Evolutionary conservation across 805 yeast genomes (phyloP), one percentile per base, ranked within the genome.

Genomic region (Cyberlindnera bimundalis): DNA sequence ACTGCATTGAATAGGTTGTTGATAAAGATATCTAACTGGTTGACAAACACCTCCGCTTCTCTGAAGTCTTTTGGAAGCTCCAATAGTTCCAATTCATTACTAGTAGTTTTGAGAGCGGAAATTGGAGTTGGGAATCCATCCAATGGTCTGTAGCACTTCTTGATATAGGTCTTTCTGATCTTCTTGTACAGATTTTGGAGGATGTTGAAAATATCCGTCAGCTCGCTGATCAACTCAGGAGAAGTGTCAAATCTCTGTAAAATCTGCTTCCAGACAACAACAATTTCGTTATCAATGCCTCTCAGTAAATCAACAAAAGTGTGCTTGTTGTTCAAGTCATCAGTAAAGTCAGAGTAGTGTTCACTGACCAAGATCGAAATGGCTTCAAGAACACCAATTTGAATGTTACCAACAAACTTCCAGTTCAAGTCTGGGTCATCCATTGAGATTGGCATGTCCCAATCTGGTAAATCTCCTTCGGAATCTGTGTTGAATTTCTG

Each of bases 361-460:
- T 82, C 81, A 33, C 77, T 72, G 16, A 87, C 77, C 60, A 95
- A 72, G 23, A 82, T 73, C 32, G 79, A 72, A 42, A 88, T 65
- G 0, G 88, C 86, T 56, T 86, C 95, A 44, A 89, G 66, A 24
- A 89, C 78, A 29, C 95, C 95, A 28, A 84, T 70, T 56, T 89
- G 93, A 31, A 90, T 84, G 55, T 81, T 86, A 10, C 84, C 79
- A 33, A 86, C 79, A 40, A 78, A 72, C 33, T 72, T 73, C 71
- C 82, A 79, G 51, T 82, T 84, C 25, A 83, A 68, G 3, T 73
- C 73, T 0, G 72, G 65, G 20, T 74, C 66, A 32, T 67, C 66
- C 4, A 63, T 37, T 8, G 56, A 39, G 9, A 64, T 47, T 14
- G 46, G 62, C 3, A 58, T 46, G 26, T 68, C 69, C 93, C 93